These are phyloP conservation scores for Epichloe coenophiala DNA, from an alignment of 2,329 filamentous ascomycete species.

Conservation along the genomic window DNA sequence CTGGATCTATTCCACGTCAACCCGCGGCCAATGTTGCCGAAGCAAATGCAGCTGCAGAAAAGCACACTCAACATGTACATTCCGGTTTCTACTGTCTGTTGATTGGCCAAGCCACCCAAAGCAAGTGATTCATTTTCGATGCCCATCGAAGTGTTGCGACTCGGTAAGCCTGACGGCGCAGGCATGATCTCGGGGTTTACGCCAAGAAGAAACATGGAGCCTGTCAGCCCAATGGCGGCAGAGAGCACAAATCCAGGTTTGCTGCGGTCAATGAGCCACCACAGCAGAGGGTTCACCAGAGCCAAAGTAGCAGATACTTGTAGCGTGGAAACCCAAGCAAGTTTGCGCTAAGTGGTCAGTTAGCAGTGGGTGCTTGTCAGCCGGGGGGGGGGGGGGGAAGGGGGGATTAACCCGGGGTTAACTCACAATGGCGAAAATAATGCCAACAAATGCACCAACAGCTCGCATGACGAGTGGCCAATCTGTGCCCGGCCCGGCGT, in stretches of 20 bases:
- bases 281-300: slow-evolving; percentile 82
- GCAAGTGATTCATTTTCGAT: slow-evolving; percentile 5
- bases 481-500: slow-evolving; percentile 39
- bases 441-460: slow-evolving; percentile 47
- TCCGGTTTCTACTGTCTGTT: slow-evolving; percentile 55
- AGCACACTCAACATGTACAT: slow-evolving; percentile 89
- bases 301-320: slow-evolving; percentile 83
- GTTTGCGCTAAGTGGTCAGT: slow-evolving; percentile 48
- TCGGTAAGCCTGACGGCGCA: slow-evolving; percentile 36
- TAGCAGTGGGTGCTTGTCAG: neutral
- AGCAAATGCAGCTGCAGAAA: slow-evolving; percentile 90
- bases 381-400: no score
- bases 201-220: slow-evolving; percentile 60
- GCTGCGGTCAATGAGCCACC: slow-evolving; percentile 92
- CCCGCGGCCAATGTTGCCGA: slow-evolving; percentile 84
- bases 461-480: slow-evolving; percentile 56
- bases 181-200: slow-evolving; percentile 71
- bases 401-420: neutral
- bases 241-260: slow-evolving; percentile 73
- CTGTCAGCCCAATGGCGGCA: slow-evolving; percentile 55
- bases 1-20: slow-evolving; percentile 41
- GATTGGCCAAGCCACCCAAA: slow-evolving; percentile 41
- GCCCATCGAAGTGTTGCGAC: neutral
- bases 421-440: slow-evolving; percentile 63
- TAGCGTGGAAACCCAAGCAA: slow-evolving; percentile 90